Base-by-base conservation (phyloP, 169 alveolate species). In the Cryptosporidium tyzzeri region DNA sequence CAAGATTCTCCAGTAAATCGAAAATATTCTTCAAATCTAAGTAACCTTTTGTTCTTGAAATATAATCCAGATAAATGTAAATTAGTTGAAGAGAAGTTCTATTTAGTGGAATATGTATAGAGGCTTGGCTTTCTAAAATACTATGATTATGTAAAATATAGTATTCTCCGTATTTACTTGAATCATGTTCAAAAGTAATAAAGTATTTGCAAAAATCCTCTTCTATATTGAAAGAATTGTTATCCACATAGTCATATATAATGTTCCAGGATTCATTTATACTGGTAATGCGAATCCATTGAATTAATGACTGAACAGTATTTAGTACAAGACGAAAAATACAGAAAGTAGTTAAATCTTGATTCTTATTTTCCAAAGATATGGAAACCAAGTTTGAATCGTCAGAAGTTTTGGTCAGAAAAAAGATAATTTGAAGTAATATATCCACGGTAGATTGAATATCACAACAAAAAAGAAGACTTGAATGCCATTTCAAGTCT, bases 401-500 rank as follows among this genome's bases (percentile, higher is more conserved):
- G 6, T 8, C 51, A 8, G 71, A 29, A 51, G 2, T 31, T n/a
- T 21, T 65, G 41, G 31, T n/a, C 14, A 65, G 12, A 3, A 73
- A 14, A 12, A 23, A 73, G 10, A 80, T 59, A 23, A 45, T 80
- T 23, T 80, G 89, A 12, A 80, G 31, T 26, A 80, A 18, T 39
- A 59, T 50, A 31, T 80, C 75, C n/a, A 80, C 75, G 1, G 80
- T 80, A 2, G 89, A 80, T n/a, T 62, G 80, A 9, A 80, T 41
- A 62, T 80, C 89, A 31, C 89, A 80, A 26, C 74, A 80, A 26
- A 80, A 53, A 48, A 80, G 37, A 18, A 80, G 62, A 31, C 89
- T 80, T 7, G 89, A 80, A 16, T 67, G 89, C 89, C 89, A 80
- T 26, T 45, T 65, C 7, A 26, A n/a, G 39, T 80, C 89, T 7